Conservation (phyloP, 1,284 basidiomycete species). For the Coniferiporia sulphurascens region DNA sequence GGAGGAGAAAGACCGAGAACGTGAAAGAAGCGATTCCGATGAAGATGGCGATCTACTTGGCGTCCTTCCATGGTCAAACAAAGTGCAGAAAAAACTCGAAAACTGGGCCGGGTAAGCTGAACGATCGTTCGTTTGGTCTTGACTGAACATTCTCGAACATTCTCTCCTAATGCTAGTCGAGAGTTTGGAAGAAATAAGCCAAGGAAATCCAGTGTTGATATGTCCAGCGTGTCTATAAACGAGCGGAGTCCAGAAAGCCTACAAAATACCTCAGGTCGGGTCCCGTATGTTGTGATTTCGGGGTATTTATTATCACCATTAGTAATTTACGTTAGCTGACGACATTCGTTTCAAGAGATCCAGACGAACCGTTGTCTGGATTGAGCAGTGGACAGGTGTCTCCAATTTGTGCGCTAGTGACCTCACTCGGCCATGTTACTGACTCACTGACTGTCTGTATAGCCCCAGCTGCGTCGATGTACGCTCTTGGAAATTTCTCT, state of each 20-base stretch:
- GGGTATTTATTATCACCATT: constrained; percentile 25
- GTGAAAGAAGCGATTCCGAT: constrained; percentile 34
- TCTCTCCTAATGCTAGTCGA: constrained; percentile 22
- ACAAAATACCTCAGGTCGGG: constrained; percentile 21
- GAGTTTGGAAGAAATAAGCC: constrained; percentile 21
- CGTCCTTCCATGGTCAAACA: constrained; percentile 46
- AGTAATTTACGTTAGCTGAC: not conserved
- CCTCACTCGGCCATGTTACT: not conserved
- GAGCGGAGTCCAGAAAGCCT: constrained; percentile 24
- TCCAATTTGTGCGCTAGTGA: constrained; percentile 48
- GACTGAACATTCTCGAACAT: constrained; percentile 1
- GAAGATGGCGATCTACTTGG: constrained; percentile 23
- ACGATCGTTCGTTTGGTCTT: too few species aligned
- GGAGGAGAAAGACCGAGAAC: constrained; percentile 32
- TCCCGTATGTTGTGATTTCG: constrained; percentile 33
- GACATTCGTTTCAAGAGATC: constrained; percentile 27
- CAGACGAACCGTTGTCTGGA: constrained; percentile 48
- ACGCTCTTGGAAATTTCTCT: constrained; percentile 18
- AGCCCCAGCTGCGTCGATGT: constrained; percentile 13
- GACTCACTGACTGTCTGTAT: not conserved
- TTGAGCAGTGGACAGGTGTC: constrained; percentile 68
- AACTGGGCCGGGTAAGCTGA: constrained; percentile 60
- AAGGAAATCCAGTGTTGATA: constrained; percentile 36
- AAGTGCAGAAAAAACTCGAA: constrained; percentile 64
- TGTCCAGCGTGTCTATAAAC: constrained; percentile 19